phyloP scores from a whole-genome alignment of 345 rosid species.

The Geranium rotundifolium region DNA sequence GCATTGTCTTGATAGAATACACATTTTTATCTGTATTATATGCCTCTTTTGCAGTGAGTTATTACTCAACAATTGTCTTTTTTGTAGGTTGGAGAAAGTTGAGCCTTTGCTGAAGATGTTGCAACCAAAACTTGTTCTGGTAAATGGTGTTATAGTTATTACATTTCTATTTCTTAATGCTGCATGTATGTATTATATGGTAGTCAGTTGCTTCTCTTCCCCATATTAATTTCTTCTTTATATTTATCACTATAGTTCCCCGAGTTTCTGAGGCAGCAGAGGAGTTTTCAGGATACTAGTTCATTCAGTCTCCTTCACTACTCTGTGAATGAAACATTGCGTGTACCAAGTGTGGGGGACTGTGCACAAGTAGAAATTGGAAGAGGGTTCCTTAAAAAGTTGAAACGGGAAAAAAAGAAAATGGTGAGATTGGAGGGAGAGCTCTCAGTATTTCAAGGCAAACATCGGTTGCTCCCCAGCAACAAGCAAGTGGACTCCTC shows the following conservation, averaged over 20 bases:
- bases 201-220: not conserved
- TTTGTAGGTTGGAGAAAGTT: slow-evolving; percentile 38
- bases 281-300: slow-evolving; percentile 18
- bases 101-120: slow-evolving; percentile 35
- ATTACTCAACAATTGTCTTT: not conserved
- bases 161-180: not conserved
- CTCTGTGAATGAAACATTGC: slow-evolving; percentile 38
- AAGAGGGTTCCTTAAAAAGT: slow-evolving; percentile 37
- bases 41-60: not conserved
- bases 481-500: slow-evolving; percentile 16
- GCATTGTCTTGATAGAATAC: not conserved
- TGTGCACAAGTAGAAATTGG: slow-evolving; percentile 34
- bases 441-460: slow-evolving; percentile 36
- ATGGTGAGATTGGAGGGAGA: slow-evolving; percentile 56
- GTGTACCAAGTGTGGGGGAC: slow-evolving; percentile 25
- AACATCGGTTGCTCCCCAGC: slow-evolving; percentile 27
- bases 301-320: slow-evolving; percentile 23
- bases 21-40: not conserved
- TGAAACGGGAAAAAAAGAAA: slow-evolving; percentile 22
- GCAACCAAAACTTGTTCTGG: slow-evolving; percentile 63
- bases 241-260: slow-evolving; percentile 36
- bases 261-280: slow-evolving; percentile 30
- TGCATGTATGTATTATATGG: not conserved
- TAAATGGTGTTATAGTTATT: slow-evolving; percentile 15
- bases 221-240: slow-evolving; percentile 1